Conservation (phyloP, 1,139 yeast genomes). For the Hyphopichia khmerensis region DNA sequence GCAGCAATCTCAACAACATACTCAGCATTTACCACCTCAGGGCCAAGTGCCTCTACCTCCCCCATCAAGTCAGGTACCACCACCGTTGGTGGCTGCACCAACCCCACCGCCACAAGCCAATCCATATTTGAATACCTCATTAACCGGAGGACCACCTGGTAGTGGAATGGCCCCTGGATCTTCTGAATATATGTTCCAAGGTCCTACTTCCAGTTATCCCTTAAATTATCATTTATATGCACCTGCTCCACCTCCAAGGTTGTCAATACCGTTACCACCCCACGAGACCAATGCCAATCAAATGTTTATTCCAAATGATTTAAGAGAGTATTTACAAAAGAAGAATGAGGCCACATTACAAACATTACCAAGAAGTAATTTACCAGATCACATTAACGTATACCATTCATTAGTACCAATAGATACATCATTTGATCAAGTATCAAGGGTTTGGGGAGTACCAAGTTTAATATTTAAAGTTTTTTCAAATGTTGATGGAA, state of each 20-base stretch:
- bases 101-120: slow-evolving; percentile 10
- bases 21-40: background rate
- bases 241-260: slow-evolving; percentile 80
- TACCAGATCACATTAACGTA: slow-evolving; percentile 76
- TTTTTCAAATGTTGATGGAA: slow-evolving; percentile 76
- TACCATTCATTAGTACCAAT: slow-evolving; percentile 88
- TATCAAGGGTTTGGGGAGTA: slow-evolving; percentile 57
- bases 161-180: slow-evolving; percentile 9
- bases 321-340: slow-evolving; percentile 69
- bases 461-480: slow-evolving; percentile 74
- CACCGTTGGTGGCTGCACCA: slow-evolving; percentile 5
- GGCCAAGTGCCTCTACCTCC: background rate
- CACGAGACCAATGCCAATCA: slow-evolving; percentile 69
- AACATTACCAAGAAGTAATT: slow-evolving; percentile 54
- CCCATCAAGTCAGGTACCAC: background rate
- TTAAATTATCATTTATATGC: slow-evolving; percentile 88
- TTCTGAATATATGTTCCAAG: slow-evolving; percentile 19
- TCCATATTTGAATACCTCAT: slow-evolving; percentile 19
- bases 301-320: slow-evolving; percentile 69
- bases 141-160: slow-evolving; percentile 8
- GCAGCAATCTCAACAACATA: background rate
- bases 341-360: slow-evolving; percentile 83
- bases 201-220: slow-evolving; percentile 46
- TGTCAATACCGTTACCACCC: slow-evolving; percentile 56
- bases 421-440: slow-evolving; percentile 57